Evolutionary conservation across 208 protist species (phyloP), one percentile per base, ranked within the genome.

Genomic region (Tritrichomonas foetus): DNA sequence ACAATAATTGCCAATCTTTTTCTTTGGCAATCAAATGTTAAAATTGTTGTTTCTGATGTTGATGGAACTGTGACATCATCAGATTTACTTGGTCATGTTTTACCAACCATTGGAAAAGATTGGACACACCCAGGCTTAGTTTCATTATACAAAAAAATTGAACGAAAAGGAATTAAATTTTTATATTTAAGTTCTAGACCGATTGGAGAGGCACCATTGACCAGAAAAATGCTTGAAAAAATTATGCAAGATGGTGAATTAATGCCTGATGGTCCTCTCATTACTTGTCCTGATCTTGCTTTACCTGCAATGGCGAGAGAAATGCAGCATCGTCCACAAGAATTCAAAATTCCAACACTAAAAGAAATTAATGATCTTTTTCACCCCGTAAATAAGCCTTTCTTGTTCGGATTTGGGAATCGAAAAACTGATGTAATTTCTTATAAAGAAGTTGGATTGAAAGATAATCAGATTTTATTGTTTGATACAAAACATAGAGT

Each of bases 31-130:
- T 95, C 95, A 94, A 96, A 93, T 11, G 96, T 96, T 80, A 97
- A 98, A 89, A 96, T 99, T 94, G 97, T 99, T 49, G 97, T 99
- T 74, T 98, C 97, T 61, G 98, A 99, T 95, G 97, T 99, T 36
- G 98, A 99, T 95, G 98, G 98, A 74, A 99, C 98, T 0, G 98
- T 99, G 93, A 99, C 98, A 0, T 98, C n/a, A 53, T 95, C 94
- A 27, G 94, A 95, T 94, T 8, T 94, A 33, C 33, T 95, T 30
- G 94, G 94, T 41, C 93, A 95, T 69, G 55, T 95, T 30, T 93
- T 94, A 44, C 93, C 93, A 78, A 41, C 82, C 0, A 66, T 95
- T 47, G 94, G 94, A 16, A 94, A 92, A 20, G 94, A 95, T 93
- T 95, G 94, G 94, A 93, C 78, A 30, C 94, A 94, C 5, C 78